A percentile compares a stretch with the other conserved stretches of the same genome.
These are phyloP conservation scores for Coriaria nepalensis DNA, from an alignment of 306 rosid genomes.

Conservation along the genomic window DNA sequence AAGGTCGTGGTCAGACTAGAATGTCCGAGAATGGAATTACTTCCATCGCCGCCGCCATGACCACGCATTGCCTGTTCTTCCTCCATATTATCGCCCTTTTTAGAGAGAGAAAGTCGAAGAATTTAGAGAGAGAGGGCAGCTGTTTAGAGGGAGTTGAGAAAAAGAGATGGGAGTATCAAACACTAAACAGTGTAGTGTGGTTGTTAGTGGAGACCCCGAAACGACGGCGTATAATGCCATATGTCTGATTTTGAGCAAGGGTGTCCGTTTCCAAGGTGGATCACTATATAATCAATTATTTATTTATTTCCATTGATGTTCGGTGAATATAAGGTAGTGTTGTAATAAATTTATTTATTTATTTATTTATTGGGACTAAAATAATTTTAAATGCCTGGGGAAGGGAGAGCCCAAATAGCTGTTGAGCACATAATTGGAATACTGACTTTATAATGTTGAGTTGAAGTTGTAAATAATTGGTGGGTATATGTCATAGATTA, in stretches of 20 bases:
- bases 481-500: no score
- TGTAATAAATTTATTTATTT: background rate
- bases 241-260: background rate
- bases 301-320: background rate
- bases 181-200: background rate
- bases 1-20: slow-evolving; percentile 23
- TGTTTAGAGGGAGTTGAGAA: background rate
- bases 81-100: slow-evolving; percentile 24
- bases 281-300: no score
- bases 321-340: no score
- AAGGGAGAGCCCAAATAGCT: no score
- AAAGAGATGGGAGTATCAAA: background rate
- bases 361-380: background rate
- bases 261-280: background rate
- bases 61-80: slow-evolving; percentile 20
- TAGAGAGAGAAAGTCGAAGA: background rate
- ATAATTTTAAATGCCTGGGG: background rate
- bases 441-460: no score
- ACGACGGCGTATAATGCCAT: background rate
- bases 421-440: no score
- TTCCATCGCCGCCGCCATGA: slow-evolving; percentile 6
- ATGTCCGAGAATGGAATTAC: slow-evolving; percentile 18
- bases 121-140: background rate
- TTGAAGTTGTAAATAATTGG: no score
- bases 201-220: background rate